phyloP scores from a whole-genome alignment of 2,329 filamentous ascomycete genomes.

The Alternaria sp. region DNA sequence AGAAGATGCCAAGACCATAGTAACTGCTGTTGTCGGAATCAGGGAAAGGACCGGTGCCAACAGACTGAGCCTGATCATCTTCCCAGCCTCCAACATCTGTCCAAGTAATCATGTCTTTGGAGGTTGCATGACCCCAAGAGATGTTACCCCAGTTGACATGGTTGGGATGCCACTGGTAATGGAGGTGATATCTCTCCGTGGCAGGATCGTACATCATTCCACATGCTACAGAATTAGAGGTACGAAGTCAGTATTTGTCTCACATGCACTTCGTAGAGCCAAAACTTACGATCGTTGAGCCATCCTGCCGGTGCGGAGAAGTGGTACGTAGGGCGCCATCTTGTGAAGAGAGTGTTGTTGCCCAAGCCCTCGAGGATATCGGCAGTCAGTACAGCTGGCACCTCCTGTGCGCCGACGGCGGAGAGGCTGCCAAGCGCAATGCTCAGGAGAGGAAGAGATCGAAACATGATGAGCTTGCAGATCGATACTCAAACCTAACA shows the following conservation, averaged over 20 bases:
- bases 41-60: conserved; percentile 48
- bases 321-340: conserved; percentile 56
- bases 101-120: conserved; percentile 56
- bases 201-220: conserved; percentile 58
- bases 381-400: conserved; percentile 36
- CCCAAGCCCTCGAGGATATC: conserved; percentile 41
- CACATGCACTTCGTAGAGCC: background rate
- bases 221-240: background rate
- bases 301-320: conserved; percentile 57
- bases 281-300: conserved; percentile 48
- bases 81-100: conserved; percentile 56
- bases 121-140: conserved; percentile 56
- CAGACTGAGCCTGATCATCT: conserved; percentile 46
- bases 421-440: conserved; percentile 30
- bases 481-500: conserved; percentile 4
- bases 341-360: conserved; percentile 58
- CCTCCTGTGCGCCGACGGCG: conserved; percentile 26
- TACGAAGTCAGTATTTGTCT: background rate
- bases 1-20: conserved; percentile 61
- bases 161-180: conserved; percentile 60
- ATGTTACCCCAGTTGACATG: conserved; percentile 58
- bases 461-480: conserved; percentile 24
- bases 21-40: conserved; percentile 49
- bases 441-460: conserved; percentile 29
- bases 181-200: conserved; percentile 58